These are phyloP conservation scores for Penicillium glabrum DNA, from an alignment of 2,329 filamentous ascomycete species.

Conservation along the genomic window DNA sequence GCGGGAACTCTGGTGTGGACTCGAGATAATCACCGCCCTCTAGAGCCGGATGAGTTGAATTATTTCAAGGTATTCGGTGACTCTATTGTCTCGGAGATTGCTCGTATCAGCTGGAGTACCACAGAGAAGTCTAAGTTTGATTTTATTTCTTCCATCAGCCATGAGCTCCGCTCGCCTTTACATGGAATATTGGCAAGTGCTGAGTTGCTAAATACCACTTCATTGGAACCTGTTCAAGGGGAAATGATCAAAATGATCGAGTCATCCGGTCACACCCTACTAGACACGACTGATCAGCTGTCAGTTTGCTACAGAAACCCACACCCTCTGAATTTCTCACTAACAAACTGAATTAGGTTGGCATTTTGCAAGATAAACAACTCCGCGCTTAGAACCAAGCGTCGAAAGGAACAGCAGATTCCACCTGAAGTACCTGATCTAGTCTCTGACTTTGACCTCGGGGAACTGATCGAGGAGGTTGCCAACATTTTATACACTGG, in stretches of 20 bases:
- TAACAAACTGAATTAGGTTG: conserved; percentile 18
- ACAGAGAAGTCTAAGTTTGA: conserved; percentile 52
- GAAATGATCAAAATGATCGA: conserved; percentile 51
- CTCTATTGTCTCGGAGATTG: conserved; percentile 35
- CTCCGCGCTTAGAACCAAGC: conserved; percentile 17
- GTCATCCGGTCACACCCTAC: conserved; percentile 50
- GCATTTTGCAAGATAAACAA: conserved; percentile 40
- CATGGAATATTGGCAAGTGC: conserved; percentile 52
- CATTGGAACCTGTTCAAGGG: conserved; percentile 39
- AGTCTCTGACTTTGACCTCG: conserved; percentile 33
- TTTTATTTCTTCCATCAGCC: conserved; percentile 53
- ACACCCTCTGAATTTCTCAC: not conserved
- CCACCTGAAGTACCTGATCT: conserved; percentile 20
- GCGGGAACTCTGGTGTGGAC: conserved; percentile 33
- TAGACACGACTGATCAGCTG: conserved; percentile 49
- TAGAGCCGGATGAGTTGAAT: conserved; percentile 29
- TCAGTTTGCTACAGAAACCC: conserved; percentile 12
- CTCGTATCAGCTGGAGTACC: conserved; percentile 32
- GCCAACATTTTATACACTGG: conserved; percentile 30
- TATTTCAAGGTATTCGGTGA: conserved; percentile 38
- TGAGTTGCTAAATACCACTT: conserved; percentile 51
- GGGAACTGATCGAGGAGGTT: conserved; percentile 30
- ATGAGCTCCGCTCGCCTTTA: conserved; percentile 51
- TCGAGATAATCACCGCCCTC: conserved; percentile 14
- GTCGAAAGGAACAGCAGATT: conserved; percentile 1